Evolutionary conservation across 2,329 filamentous ascomycete genomes (phyloP).

Genomic region (Fusarium albidum): DNA sequence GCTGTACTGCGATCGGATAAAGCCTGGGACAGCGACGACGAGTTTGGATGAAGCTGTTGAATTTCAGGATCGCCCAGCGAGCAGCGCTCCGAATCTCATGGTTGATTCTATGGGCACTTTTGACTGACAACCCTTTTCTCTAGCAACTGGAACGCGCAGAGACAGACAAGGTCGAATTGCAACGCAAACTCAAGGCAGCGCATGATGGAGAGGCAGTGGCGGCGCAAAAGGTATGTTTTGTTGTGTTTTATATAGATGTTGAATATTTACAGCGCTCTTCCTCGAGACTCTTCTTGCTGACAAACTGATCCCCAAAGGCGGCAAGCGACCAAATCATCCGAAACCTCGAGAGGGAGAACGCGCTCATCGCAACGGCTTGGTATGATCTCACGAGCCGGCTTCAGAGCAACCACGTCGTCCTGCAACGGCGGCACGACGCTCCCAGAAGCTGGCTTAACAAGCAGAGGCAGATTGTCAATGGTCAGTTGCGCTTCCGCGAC

Average conservation of each 20-base stretch:
- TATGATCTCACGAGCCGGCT: conserved; percentile 81
- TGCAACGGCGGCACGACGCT: conserved; percentile 77
- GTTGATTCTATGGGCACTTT: background rate
- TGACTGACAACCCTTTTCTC: conserved; percentile 24
- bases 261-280: background rate
- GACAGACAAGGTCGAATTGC: conserved; percentile 63
- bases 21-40: background rate
- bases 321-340: conserved; percentile 65
- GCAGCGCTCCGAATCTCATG: background rate
- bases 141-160: conserved; percentile 68
- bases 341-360: conserved; percentile 79
- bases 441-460: conserved; percentile 86
- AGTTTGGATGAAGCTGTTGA: background rate
- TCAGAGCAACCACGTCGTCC: conserved; percentile 82
- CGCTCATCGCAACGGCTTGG: conserved; percentile 83
- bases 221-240: conserved; percentile 60
- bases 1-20: background rate
- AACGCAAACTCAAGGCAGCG: conserved; percentile 61
- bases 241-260: conserved; percentile 12
- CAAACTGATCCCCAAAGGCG: conserved; percentile 47
- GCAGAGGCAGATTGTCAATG: conserved; percentile 77
- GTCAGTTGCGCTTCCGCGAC: conserved; percentile 56
- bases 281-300: conserved; percentile 18
- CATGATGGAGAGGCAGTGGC: conserved; percentile 58
- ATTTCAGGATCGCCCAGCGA: conserved; percentile 6